Base-by-base conservation (phyloP, 305 asterid genomes). In the Fraxinus greggii region DNA sequence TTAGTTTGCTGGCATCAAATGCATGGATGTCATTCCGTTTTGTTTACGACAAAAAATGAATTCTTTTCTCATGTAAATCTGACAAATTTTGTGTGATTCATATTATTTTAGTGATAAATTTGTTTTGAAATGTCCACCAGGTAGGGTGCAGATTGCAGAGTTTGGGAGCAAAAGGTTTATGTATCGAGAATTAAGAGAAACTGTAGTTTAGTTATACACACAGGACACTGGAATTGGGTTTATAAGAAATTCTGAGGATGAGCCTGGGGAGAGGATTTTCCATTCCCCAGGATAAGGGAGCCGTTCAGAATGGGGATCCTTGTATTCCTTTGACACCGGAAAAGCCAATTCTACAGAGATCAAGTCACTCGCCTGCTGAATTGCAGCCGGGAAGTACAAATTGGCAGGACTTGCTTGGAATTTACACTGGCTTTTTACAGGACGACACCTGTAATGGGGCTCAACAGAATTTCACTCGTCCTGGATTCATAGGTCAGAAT, bases 181-280 rank as follows among this genome's bases (percentile, higher is more conserved):
- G 75, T 31, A 1, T 31, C 1, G 42, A 29, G 42, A 70, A 70
- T 70, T 70, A 70, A 31, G 75, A 70, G 75, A 70, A 70, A 70
- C 42, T 31, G 21, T 10, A 69, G 75, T 69, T 29, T 29, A 69
- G 75, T 29, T n/a, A 69, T 29, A 69, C 75, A 26, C 31, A 9
- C n/a, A 4, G 36, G 35, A 65, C 35, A 29, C 40, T 70, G 40
- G 40, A 29, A 13, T 70, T 29, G 75, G 23, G 81, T 67, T 80
- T 21, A 78, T 79, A 80, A 81, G 70, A 56, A 77, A 24, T 72
- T 74, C 26, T 21, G 80, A 86, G 40, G 75, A 15, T 93, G 97
- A 88, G 87, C 86, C 84, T 82, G 86, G 94, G 94, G 88, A 91
- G 87, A 83, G 90, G 88, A 75, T 86, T 84, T 81, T 79, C 88